A percentile compares a stretch with the other conserved stretches of the same genome.
Evolutionary conservation across 306 rosid species (phyloP).

Genomic region (Trifolium subterraneum): DNA sequence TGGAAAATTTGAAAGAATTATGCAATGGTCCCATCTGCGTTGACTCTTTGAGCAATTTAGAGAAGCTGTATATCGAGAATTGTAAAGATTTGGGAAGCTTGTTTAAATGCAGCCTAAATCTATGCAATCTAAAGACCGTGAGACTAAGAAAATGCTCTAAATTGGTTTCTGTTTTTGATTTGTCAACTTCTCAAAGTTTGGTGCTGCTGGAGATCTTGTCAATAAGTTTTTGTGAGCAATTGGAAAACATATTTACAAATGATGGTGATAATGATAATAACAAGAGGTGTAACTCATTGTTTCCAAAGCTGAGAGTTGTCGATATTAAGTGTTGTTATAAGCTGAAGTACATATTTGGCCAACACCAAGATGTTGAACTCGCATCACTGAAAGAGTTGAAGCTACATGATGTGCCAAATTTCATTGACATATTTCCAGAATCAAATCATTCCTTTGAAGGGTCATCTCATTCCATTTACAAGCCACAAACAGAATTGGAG

Average conservation of each 20-base stretch:
- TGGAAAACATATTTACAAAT: neutral
- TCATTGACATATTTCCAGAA: neutral
- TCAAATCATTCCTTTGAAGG: too few relatives aligned
- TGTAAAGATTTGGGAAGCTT: neutral
- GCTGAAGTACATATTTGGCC: slow-evolving; percentile 23
- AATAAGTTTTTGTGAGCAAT: accelerated
- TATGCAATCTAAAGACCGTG: neutral
- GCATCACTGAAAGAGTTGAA: accelerated
- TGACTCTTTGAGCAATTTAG: slow-evolving; percentile 3
- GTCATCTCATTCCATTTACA: too few relatives aligned
- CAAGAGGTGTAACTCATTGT: neutral
- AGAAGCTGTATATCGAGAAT: accelerated
- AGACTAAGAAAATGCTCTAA: accelerated
- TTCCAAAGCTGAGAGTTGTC: neutral
- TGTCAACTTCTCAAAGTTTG: neutral
- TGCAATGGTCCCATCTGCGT: neutral
- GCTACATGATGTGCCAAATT: neutral
- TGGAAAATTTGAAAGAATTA: slow-evolving; percentile 1
- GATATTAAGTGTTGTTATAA: accelerated
- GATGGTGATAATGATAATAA: too few relatives aligned
- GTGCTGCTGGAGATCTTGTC: neutral
- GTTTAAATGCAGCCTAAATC: too few relatives aligned
- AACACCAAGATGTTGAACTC: neutral
- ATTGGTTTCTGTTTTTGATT: neutral
- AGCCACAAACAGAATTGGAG: neutral